Conservation (phyloP, 176 grass and related monocot genomes). For the Hordeum marinum region DNA sequence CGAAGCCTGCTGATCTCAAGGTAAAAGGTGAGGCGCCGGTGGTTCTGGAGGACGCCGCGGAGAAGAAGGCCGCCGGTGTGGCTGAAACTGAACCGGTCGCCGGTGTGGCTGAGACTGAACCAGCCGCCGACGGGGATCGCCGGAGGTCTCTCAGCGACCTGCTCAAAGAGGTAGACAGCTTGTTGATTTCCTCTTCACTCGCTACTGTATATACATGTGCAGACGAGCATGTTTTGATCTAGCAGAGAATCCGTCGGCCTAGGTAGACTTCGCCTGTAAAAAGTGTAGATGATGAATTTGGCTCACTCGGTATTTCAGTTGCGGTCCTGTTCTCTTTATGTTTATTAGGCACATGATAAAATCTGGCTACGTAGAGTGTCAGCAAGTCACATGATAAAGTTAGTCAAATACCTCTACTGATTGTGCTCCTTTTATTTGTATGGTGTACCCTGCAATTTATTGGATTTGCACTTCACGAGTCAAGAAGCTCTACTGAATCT, state of each 20-base stretch:
- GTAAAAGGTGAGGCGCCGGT: conserved; percentile 21
- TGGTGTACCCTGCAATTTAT: neutral
- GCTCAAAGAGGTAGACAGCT: conserved; percentile 31
- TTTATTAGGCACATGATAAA: neutral
- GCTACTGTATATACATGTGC: neutral
- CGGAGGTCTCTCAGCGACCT: conserved; percentile 52
- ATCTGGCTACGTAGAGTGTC: neutral
- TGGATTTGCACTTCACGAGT: neutral
- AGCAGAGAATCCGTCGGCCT: too few relatives aligned
- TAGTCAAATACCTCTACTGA: too few relatives aligned
- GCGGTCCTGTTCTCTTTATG: neutral
- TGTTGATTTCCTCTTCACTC: neutral
- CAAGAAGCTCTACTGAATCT: neutral
- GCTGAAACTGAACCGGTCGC: conserved; percentile 17
- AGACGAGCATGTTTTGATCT: neutral
- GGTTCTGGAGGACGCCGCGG: conserved; percentile 13
- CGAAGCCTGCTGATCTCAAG: conserved; percentile 43
- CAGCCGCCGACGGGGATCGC: conserved; percentile 24
- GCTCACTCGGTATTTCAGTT: neutral
- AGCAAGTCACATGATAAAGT: neutral
- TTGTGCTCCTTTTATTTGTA: neutral
- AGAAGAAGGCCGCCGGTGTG: conserved; percentile 8
- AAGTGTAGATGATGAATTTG: neutral
- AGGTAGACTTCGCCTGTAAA: neutral
- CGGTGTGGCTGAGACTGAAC: conserved; percentile 3